phyloP scores from a whole-genome alignment of 148 eudicot species.

The Fagopyrum tataricum region DNA sequence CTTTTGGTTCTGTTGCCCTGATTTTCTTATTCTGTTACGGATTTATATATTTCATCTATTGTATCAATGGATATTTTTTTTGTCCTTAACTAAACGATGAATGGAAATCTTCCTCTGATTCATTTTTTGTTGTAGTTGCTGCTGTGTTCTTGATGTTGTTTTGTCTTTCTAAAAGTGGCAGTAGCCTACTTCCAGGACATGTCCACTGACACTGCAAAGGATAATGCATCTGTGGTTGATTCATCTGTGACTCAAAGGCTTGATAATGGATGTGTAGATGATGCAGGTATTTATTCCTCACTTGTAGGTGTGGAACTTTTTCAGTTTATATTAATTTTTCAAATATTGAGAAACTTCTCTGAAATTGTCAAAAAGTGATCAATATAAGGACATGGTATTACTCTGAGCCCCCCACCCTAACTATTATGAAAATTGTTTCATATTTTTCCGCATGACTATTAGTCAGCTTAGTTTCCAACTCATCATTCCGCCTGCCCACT shows the following conservation, averaged over 20 bases:
- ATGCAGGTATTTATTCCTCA: constrained; percentile 38
- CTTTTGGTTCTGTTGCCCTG: neutral
- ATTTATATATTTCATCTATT: neutral
- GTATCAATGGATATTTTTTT: neutral
- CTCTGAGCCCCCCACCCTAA: too few relatives aligned
- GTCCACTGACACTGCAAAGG: constrained; percentile 58
- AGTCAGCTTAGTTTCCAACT: too few relatives aligned
- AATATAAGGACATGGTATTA: neutral
- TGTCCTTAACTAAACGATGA: neutral
- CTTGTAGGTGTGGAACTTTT: neutral
- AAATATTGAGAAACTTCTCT: neutral
- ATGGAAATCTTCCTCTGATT: neutral
- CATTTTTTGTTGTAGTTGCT: neutral
- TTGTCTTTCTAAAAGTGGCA: neutral
- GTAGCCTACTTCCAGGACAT: constrained; percentile 24
- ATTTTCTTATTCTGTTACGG: neutral
- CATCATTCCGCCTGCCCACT: too few relatives aligned
- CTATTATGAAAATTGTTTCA: too few relatives aligned
- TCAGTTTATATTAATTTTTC: neutral
- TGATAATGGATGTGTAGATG: constrained; percentile 37
- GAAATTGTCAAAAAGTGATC: neutral
- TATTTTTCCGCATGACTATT: too few relatives aligned
- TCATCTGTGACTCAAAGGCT: constrained; percentile 55
- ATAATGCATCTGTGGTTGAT: constrained; percentile 48
- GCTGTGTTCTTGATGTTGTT: neutral